Evolutionary conservation across 441 rosid genomes (phyloP), one percentile per base, ranked within the genome.

Genomic region (Aquilaria agallochum): DNA sequence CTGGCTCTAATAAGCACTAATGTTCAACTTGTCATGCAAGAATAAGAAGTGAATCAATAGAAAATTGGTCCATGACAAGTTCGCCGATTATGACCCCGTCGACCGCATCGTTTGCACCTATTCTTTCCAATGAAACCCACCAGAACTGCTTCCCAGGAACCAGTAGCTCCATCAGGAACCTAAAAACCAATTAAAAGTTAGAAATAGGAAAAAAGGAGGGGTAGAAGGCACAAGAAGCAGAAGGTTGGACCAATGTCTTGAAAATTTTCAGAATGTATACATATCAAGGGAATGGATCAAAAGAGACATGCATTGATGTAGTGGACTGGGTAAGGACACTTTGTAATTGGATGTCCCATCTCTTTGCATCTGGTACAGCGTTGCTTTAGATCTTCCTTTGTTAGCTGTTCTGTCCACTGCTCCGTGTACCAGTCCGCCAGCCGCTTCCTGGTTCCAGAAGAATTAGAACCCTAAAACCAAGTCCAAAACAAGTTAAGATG

Each of bases 51-150:
- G 15, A 51, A 57, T 58, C 53, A 65, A 51, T 12, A 65, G 52
- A 31, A 50, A 57, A 65, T 50, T 13, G 63, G 63, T 42, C 63
- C 63, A 65, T 42, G 63, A 50, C 57, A 58, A 33, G 44, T 58
- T 42, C 57, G 56, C 42, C 59, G 32, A 15, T 63, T 54, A 32
- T 63, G 69, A 11, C 69, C 62, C 31, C 40, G 31, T 57, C 57
- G 55, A 30, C 69, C 62, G 10, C 69, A 65, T n/a, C 52, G 63
- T 50, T 49, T 6, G 51, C 69, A 65, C 20, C 69, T 31, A 27
- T 49, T 33, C 47, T 13, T 46, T 20, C 59, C 59, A 53, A 53
- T 15, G 9, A 11, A 12, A 32, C 59, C 57, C 14, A 0, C 15
- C 52, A 40, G 52, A 31, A 63, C 52, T 58, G 32, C 11, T 54